phyloP scores from a whole-genome alignment of 257 asterid species.

The Buddleja alternifolia region DNA sequence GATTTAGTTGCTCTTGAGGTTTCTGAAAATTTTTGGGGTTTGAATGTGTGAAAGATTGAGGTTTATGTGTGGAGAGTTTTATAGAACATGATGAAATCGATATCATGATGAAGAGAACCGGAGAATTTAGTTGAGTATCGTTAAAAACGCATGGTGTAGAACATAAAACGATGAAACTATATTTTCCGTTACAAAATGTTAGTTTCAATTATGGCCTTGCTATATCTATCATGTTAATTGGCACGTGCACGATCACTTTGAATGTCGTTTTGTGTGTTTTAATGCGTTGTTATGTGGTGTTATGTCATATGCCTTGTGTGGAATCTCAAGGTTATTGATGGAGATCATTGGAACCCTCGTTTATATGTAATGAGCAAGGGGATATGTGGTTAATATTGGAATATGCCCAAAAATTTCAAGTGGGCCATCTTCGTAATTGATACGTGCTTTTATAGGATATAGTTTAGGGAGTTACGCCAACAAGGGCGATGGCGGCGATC shows the following conservation, averaged over 20 bases:
- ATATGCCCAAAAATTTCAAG: not conserved
- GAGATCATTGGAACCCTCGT: constrained; percentile 13
- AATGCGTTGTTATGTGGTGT: not conserved
- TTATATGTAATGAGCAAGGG: not conserved
- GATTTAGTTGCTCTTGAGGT: constrained; percentile 20
- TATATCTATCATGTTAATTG: not conserved
- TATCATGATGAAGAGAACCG: constrained; percentile 18
- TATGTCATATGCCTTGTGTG: no score
- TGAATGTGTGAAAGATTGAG: not conserved
- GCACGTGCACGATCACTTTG: not conserved
- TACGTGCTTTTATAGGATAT: not conserved
- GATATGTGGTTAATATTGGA: not conserved
- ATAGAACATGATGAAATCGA: not conserved
- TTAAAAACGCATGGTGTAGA: constrained; percentile 19
- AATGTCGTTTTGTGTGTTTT: not conserved
- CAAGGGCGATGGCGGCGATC: not conserved
- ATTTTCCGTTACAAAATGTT: not conserved
- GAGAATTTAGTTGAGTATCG: not conserved
- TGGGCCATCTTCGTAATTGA: not conserved
- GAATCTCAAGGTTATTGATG: not conserved
- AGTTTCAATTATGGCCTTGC: constrained; percentile 10
- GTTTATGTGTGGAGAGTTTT: not conserved
- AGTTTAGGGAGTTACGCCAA: not conserved
- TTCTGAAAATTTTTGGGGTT: not conserved
- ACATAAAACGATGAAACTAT: not conserved